Evolutionary conservation across 495 filamentous ascomycete species (phyloP).

Genomic region (Xylaria venustula): DNA sequence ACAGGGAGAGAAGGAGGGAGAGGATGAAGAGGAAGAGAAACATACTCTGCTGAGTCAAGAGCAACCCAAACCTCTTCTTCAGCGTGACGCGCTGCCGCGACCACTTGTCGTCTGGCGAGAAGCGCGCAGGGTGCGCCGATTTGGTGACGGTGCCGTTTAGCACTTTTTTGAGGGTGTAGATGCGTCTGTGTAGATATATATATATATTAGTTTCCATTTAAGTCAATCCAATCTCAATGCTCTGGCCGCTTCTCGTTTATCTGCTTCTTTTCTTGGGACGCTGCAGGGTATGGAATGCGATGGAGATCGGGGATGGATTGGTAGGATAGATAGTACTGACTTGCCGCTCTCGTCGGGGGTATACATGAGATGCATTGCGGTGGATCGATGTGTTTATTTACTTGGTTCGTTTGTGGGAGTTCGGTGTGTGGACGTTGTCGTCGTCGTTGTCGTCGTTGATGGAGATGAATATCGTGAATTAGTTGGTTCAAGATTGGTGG

Average conservation of each 20-base stretch:
- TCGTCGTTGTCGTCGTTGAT: no score
- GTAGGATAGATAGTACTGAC: slow-evolving; percentile 2
- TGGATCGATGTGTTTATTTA: no score
- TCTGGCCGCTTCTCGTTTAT: not conserved
- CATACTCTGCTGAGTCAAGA: slow-evolving; percentile 82
- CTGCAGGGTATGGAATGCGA: not conserved
- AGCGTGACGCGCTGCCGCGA: slow-evolving; percentile 90
- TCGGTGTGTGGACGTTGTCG: not conserved
- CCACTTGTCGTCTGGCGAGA: slow-evolving; percentile 97
- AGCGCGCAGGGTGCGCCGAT: slow-evolving; percentile 92
- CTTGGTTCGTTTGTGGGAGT: no score
- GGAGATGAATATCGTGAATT: not conserved
- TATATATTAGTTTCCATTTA: no score
- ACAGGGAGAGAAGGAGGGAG: not conserved
- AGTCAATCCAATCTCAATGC: not conserved
- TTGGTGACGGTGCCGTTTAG: slow-evolving; percentile 79
- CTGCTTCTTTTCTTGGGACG: not conserved
- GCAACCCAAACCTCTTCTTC: slow-evolving; percentile 85
- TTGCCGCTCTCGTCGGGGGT: slow-evolving; percentile 74
- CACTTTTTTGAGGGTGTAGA: slow-evolving; percentile 89
- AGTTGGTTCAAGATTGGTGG: no score
- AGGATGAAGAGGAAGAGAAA: slow-evolving; percentile 14
- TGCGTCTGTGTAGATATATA: slow-evolving; percentile 38
- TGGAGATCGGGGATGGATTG: not conserved
- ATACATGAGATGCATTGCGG: slow-evolving; percentile 81